phyloP scores from a whole-genome alignment of 163 green algal genomes.

The Scenedesmus sp. region DNA sequence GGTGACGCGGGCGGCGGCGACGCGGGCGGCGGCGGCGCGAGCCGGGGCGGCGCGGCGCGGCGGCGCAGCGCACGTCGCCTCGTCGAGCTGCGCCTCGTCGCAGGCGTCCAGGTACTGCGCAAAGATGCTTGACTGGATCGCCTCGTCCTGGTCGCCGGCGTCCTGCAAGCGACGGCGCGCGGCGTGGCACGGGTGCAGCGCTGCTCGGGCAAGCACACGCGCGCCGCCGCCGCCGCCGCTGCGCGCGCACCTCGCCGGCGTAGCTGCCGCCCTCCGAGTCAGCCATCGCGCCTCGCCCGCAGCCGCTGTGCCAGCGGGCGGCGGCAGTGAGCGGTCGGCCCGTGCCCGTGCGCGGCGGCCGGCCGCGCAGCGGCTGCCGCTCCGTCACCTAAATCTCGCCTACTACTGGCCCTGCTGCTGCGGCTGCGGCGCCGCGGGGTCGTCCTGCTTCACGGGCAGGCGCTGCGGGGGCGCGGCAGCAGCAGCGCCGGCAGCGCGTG shows the following conservation, averaged over 20 bases:
- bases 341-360: too few relatives aligned
- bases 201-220: neutral
- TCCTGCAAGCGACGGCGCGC: neutral
- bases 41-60: too few relatives aligned
- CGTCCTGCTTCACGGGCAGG: conserved; percentile 16
- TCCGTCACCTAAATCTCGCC: too few relatives aligned
- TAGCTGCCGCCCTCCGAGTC: neutral
- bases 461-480: conserved; percentile 1
- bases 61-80: conserved; percentile 5
- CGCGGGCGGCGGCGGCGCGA: too few relatives aligned
- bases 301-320: too few relatives aligned
- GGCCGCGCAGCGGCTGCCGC: too few relatives aligned
- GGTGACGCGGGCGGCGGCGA: too few relatives aligned
- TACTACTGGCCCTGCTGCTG: conserved; percentile 1
- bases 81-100: conserved; percentile 32
- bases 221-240: neutral
- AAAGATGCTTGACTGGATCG: conserved; percentile 46
- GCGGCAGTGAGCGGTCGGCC: neutral
- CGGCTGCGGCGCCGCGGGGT: too few relatives aligned
- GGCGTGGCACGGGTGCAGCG: neutral
- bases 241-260: neutral
- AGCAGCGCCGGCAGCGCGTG: conserved; percentile 1
- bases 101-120: conserved; percentile 51
- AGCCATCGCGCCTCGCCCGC: neutral
- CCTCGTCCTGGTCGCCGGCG: conserved; percentile 12